Conservation (phyloP, 208 protist species). For the Acanthamoeba culbertsoni region DNA sequence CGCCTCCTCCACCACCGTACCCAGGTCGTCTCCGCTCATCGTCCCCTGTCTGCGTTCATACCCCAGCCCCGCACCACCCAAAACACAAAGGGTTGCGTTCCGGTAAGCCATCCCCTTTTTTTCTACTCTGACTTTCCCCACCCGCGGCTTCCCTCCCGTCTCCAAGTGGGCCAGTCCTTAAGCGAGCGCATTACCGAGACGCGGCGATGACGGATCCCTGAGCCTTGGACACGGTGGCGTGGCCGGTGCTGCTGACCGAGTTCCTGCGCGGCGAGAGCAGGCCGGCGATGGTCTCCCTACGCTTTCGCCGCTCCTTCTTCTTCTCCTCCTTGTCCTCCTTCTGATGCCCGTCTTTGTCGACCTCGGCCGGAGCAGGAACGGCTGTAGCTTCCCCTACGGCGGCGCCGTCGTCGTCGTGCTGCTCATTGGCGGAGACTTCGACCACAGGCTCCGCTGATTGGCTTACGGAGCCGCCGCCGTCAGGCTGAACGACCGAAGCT, state of each 20-base stretch:
- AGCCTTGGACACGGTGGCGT: neutral
- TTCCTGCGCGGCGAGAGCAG: neutral
- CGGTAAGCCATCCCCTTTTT: too few relatives aligned
- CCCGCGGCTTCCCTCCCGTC: too few relatives aligned
- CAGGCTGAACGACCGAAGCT: too few relatives aligned
- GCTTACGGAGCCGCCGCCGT: too few relatives aligned
- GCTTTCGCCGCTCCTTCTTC: slow-evolving; percentile 21
- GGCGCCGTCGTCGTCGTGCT: neutral
- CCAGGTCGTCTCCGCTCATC: neutral
- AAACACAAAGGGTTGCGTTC: too few relatives aligned
- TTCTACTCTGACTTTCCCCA: too few relatives aligned
- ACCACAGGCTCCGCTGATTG: too few relatives aligned
- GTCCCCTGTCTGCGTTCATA: neutral
- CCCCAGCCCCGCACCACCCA: neutral
- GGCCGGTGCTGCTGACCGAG: neutral
- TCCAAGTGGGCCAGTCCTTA: too few relatives aligned
- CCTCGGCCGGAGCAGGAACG: neutral
- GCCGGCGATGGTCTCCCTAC: neutral
- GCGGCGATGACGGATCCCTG: neutral
- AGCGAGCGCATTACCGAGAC: too few relatives aligned
- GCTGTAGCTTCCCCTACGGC: neutral
- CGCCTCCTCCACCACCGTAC: neutral
- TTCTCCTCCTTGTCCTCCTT: neutral
- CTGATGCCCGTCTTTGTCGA: neutral
- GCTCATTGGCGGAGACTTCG: too few relatives aligned